Conservation (phyloP, 805 yeast species). For the Saccharomycopsis javanensis region DNA sequence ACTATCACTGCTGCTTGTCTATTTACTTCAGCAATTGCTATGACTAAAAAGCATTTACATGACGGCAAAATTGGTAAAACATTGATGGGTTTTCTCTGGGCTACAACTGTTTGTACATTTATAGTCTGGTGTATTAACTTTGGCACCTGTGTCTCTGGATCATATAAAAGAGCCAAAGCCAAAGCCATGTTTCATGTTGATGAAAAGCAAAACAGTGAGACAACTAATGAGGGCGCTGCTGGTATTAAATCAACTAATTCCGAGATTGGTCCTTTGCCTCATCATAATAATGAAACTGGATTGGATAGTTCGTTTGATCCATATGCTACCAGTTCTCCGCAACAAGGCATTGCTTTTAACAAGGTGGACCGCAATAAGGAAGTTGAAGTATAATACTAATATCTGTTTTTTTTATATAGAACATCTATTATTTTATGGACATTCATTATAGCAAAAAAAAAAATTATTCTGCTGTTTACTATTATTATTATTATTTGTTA, state of each 20-base stretch:
- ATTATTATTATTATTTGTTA: no score
- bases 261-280: background rate
- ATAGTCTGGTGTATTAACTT: conserved; percentile 44
- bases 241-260: background rate
- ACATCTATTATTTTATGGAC: background rate
- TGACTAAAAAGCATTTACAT: conserved; percentile 62
- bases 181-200: background rate
- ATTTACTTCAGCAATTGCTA: conserved; percentile 32
- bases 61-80: conserved; percentile 44
- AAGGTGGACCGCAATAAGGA: background rate
- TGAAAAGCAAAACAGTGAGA: background rate
- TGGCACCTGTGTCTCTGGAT: conserved; percentile 24
- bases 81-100: conserved; percentile 59
- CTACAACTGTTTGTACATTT: conserved; percentile 45
- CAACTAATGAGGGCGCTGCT: background rate
- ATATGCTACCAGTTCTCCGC: background rate
- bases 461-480: no score
- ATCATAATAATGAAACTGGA: background rate
- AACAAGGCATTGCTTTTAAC: background rate
- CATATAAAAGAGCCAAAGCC: conserved; percentile 9
- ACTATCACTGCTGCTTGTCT: conserved; percentile 9
- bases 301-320: background rate
- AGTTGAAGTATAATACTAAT: conserved; percentile 1
- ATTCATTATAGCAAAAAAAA: background rate
- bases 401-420: no score